phyloP scores from a whole-genome alignment of 2,329 filamentous ascomycete genomes.

The Sporothrix brasiliensis region DNA sequence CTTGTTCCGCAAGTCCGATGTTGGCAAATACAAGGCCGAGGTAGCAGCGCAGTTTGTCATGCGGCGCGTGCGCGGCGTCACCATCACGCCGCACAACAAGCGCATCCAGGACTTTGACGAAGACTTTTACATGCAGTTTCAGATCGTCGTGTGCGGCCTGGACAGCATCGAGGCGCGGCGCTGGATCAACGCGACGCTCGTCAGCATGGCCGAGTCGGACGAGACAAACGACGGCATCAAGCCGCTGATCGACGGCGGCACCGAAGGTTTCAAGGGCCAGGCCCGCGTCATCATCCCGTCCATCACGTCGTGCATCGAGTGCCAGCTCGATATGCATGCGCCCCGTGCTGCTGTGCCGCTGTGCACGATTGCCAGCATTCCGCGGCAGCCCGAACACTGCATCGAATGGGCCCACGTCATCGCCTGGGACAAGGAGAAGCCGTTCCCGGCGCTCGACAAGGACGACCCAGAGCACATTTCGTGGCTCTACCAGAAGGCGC shows the following conservation, averaged over 20 bases:
- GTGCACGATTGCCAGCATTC: slow-evolving; percentile 94
- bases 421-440: slow-evolving; percentile 87
- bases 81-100: slow-evolving; percentile 90
- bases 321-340: slow-evolving; percentile 97
- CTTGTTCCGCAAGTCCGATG: slow-evolving; percentile 86
- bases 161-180: slow-evolving; percentile 97
- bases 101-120: slow-evolving; percentile 97
- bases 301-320: slow-evolving; percentile 95
- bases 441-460: slow-evolving; percentile 84
- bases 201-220: slow-evolving; percentile 75
- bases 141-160: slow-evolving; percentile 87
- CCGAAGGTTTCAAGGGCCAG: slow-evolving; percentile 97
- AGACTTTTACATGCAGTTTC: slow-evolving; percentile 96
- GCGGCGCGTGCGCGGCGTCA: slow-evolving; percentile 83
- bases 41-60: slow-evolving; percentile 91
- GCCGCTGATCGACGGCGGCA: slow-evolving; percentile 93
- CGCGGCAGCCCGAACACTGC: slow-evolving; percentile 95
- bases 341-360: slow-evolving; percentile 95
- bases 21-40: slow-evolving; percentile 91
- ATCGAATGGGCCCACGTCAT: slow-evolving; percentile 99
- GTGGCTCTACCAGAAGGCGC: slow-evolving; percentile 90
- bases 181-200: slow-evolving; percentile 95
- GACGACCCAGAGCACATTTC: slow-evolving; percentile 96
- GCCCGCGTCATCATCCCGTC: slow-evolving; percentile 89
- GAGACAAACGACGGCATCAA: slow-evolving; percentile 77